Percentiles rank a stretch among this genome's conserved stretches.
These are phyloP conservation scores for Trichoderma breve DNA, from an alignment of 2,329 filamentous ascomycete species.

Conservation along the genomic window DNA sequence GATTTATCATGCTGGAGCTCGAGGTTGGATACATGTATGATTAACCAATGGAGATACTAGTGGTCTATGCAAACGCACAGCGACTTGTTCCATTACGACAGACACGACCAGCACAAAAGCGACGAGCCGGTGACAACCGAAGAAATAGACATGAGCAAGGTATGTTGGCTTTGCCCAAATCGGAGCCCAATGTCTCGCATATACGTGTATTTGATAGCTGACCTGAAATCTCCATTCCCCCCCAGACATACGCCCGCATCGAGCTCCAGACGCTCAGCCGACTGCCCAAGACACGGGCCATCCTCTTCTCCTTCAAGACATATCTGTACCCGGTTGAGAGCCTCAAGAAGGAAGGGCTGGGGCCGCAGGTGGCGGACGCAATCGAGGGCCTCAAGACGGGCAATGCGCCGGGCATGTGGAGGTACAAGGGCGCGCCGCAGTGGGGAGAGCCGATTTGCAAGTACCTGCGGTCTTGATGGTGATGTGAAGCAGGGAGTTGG, in stretches of 20 bases:
- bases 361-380: conserved; percentile 47
- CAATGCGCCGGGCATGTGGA: conserved; percentile 54
- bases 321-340: conserved; percentile 49
- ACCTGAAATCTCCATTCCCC: background rate
- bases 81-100: conserved; percentile 39
- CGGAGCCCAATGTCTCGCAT: background rate
- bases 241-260: conserved; percentile 36
- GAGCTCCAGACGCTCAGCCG: conserved; percentile 54
- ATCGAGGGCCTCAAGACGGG: conserved; percentile 51
- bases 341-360: conserved; percentile 50
- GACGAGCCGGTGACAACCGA: background rate
- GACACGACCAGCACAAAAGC: conserved; percentile 34
- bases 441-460: conserved; percentile 49
- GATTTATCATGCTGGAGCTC: too few species aligned
- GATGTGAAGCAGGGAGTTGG: too few species aligned
- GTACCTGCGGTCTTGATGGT: conserved; percentile 40
- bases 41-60: conserved; percentile 30
- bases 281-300: conserved; percentile 44
- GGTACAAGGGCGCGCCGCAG: conserved; percentile 48
- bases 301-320: conserved; percentile 58
- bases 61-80: conserved; percentile 49
- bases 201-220: background rate
- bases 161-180: background rate
- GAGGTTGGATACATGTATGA: background rate
- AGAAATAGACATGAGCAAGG: conserved; percentile 15